Percentiles rank a stretch among this genome's conserved stretches.
These are phyloP conservation scores for Fusarium concolor DNA, from an alignment of 2,329 filamentous ascomycete genomes.

Conservation along the genomic window DNA sequence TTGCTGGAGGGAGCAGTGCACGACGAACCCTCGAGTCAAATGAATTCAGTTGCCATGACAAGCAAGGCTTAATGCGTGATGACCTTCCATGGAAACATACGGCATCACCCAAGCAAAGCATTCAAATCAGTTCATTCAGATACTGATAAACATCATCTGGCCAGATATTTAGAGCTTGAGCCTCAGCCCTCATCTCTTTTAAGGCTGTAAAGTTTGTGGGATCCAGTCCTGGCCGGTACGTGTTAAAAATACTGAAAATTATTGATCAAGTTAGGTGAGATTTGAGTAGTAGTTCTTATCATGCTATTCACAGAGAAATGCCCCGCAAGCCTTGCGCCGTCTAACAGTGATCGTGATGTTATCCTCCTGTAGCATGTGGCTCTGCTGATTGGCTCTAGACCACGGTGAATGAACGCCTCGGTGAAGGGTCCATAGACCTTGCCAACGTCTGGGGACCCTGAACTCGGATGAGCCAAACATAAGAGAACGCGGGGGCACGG, in stretches of 20 bases:
- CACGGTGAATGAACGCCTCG: slow-evolving; percentile 13
- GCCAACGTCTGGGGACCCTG: slow-evolving; percentile 10
- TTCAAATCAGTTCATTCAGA: slow-evolving; percentile 49
- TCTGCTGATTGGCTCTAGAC: slow-evolving; percentile 15
- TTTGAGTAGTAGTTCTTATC: no score
- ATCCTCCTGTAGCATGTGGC: not conserved
- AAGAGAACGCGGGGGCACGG: not conserved
- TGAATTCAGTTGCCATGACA: no score
- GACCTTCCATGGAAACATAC: not conserved
- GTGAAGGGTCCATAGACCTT: slow-evolving; percentile 17
- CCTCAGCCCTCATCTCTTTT: not conserved
- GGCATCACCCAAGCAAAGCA: not conserved
- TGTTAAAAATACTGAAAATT: no score
- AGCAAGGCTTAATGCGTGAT: not conserved
- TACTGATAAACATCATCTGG: not conserved
- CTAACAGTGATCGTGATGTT: not conserved
- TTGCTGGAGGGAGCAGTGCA: not conserved
- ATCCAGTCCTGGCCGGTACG: no score
- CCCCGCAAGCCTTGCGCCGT: no score
- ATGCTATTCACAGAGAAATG: no score
- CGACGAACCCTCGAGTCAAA: not conserved
- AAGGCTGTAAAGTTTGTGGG: no score
- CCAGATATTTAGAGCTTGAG: not conserved
- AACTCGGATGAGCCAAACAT: slow-evolving; percentile 3
- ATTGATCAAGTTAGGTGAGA: no score